Conservation (phyloP, 1,284 basidiomycete genomes). For the Puccinia polysora region DNA sequence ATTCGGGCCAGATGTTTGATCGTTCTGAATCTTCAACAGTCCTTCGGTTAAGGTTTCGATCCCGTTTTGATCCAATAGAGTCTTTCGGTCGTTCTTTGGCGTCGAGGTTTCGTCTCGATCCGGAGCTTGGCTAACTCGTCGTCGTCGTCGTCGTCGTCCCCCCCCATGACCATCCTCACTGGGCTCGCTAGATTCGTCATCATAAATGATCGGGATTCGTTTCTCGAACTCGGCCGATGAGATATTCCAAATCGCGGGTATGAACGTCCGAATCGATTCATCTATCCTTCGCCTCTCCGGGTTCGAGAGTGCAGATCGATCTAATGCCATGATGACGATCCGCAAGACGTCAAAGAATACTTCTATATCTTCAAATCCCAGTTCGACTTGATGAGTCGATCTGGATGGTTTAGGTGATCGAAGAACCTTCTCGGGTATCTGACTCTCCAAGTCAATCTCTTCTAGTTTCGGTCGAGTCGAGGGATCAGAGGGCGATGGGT, state of each 20-base stretch:
- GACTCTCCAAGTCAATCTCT: conserved; percentile 19
- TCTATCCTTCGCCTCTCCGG: conserved; percentile 38
- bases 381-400: conserved; percentile 37
- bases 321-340: conserved; percentile 35
- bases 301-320: conserved; percentile 34
- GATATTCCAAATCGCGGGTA: conserved; percentile 40
- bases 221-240: conserved; percentile 29
- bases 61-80: conserved; percentile 25
- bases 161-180: conserved; percentile 32
- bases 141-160: too few relatives aligned
- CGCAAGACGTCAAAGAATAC: conserved; percentile 40
- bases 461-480: background rate
- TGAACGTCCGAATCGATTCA: conserved; percentile 40
- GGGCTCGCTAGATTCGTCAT: conserved; percentile 33
- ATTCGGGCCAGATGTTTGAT: conserved; percentile 5
- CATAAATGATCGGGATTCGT: conserved; percentile 42
- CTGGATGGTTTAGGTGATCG: conserved; percentile 9
- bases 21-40: conserved; percentile 17
- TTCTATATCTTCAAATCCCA: conserved; percentile 38
- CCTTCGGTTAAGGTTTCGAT: conserved; percentile 35
- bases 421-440: conserved; percentile 16
- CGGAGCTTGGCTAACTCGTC: conserved; percentile 1
- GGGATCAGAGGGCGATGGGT: too few relatives aligned
- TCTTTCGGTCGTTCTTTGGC: conserved; percentile 4
- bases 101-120: background rate